Conservation (phyloP, 2,329 filamentous ascomycete species). For the Clarireedia paspali region DNA sequence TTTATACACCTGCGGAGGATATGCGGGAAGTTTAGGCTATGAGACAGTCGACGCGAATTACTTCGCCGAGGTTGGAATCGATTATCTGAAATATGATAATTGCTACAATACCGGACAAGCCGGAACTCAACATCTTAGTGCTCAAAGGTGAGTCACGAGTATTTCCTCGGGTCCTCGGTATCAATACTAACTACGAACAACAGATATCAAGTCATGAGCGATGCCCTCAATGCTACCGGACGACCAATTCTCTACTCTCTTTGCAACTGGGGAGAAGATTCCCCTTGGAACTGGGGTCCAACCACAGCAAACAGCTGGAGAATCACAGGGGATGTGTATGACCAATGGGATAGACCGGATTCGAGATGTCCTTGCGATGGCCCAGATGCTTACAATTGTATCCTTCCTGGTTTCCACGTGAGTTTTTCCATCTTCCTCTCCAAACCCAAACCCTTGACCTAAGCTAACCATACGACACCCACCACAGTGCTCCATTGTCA, state of each 20-base stretch:
- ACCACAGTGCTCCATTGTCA: slow-evolving; percentile 23
- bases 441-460: neutral
- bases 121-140: slow-evolving; percentile 35
- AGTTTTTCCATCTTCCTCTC: neutral
- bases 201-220: slow-evolving; percentile 30
- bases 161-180: neutral
- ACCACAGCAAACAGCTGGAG: slow-evolving; percentile 32
- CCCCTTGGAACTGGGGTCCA: slow-evolving; percentile 32
- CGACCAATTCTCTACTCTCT: slow-evolving; percentile 33
- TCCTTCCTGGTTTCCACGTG: slow-evolving; percentile 24
- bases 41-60: slow-evolving; percentile 44
- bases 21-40: slow-evolving; percentile 39
- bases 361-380: slow-evolving; percentile 34
- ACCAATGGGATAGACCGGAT: slow-evolving; percentile 33
- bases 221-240: slow-evolving; percentile 30
- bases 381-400: slow-evolving; percentile 27
- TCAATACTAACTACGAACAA: neutral
- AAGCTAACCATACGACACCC: neutral
- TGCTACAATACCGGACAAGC: slow-evolving; percentile 47
- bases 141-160: slow-evolving; percentile 29
- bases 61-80: slow-evolving; percentile 44
- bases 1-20: slow-evolving; percentile 32
- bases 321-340: slow-evolving; percentile 33
- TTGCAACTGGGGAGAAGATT: slow-evolving; percentile 44
- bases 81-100: slow-evolving; percentile 50